Conservation (phyloP, 345 rosid genomes). For the Geranium rotundifolium region DNA sequence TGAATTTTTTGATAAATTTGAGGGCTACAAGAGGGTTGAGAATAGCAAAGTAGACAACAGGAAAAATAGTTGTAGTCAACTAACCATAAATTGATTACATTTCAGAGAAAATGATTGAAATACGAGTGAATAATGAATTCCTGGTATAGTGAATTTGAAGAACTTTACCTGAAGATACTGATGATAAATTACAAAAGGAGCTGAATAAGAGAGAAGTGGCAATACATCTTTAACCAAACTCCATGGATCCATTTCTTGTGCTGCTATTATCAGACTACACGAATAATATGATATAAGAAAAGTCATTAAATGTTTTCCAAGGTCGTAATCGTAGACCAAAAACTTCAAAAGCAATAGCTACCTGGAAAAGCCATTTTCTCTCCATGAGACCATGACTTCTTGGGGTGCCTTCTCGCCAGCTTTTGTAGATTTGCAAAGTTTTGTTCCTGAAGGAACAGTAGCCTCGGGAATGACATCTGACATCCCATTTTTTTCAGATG, state of each 20-base stretch:
- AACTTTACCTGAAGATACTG: constrained; percentile 69
- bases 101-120: background rate
- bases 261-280: constrained; percentile 73
- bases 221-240: constrained; percentile 47
- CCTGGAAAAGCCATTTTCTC: constrained; percentile 86
- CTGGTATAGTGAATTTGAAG: background rate
- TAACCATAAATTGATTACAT: background rate
- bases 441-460: constrained; percentile 15
- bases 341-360: constrained; percentile 13
- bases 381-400: constrained; percentile 52
- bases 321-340: constrained; percentile 7
- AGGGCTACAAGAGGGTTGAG: background rate
- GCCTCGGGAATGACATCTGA: constrained; percentile 17
- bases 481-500: constrained; percentile 26
- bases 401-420: constrained; percentile 62
- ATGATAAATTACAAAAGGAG: constrained; percentile 81
- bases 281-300: background rate
- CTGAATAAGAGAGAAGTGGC: constrained; percentile 70
- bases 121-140: background rate
- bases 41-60: background rate
- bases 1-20: background rate
- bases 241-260: constrained; percentile 81
- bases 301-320: background rate
- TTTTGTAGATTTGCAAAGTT: constrained; percentile 44
- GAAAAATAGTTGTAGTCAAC: background rate